Evolutionary conservation across 1,284 basidiomycete genomes (phyloP), one percentile per base, ranked within the genome.

Genomic region (Cutaneotrichosporon sp.): DNA sequence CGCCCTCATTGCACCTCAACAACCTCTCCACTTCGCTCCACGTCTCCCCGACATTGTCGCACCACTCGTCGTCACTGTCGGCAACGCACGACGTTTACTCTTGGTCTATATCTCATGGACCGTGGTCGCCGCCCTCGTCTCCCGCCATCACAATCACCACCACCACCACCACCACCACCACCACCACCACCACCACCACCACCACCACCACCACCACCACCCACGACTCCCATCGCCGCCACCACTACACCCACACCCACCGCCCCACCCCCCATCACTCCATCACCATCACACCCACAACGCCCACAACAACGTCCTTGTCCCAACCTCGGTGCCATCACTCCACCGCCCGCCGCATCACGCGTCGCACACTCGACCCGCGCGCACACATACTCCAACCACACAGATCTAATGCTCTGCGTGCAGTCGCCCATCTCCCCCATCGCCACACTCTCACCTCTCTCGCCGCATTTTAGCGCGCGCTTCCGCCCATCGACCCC

Each of bases 371-470:
- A 31, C 49, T 33, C 16, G 49, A 51, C 34, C 52, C 45, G 14
- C 45, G 4, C 51, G 33, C 16, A 27, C 36, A 54, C 34, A 54
- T 14, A 18, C 38, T 18, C 22, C 22, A 27, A 47, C 52, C 43
- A 18, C 34, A 54, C 53, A 54, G 53, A 43, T 43, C 53, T 54
- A 31, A 54, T 54, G 53, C 53, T 54, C 53, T 54, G 53, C 53
- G 53, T 54, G 18, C 42, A 43, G 25, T 24, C 38, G 16, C 53
- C 53, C 53, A 27, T 45, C 38, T 42, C 53, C 24, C 52, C 52
- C 34, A 14, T 54, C 18, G 31, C 50, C 31, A 43, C 38, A 18
- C 38, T 54, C 38, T 43, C 53, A 53, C 33, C 51, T 16, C 53
- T 24, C 20, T 54, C 53, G 22, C 53, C 53, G 25, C 25, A 34